These are phyloP conservation scores for Lasiodiplodia hormozganensis DNA, from an alignment of 2,329 filamentous ascomycete genomes.

Conservation along the genomic window DNA sequence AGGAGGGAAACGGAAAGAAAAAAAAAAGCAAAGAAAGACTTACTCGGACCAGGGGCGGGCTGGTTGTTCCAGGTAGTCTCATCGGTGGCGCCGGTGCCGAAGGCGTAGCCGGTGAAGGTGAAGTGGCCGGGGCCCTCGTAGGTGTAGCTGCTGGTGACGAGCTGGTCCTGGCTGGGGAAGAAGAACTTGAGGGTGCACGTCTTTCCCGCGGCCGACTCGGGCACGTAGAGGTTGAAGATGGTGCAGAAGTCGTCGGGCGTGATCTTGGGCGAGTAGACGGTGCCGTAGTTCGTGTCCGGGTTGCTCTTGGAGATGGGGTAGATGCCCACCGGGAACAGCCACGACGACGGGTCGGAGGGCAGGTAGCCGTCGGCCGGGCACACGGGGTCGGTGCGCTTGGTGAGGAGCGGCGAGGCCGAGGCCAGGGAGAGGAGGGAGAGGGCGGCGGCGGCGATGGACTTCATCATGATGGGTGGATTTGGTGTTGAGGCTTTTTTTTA, in stretches of 20 bases:
- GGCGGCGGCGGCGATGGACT: constrained; percentile 49
- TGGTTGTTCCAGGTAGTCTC: constrained; percentile 35
- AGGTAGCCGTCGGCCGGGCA: constrained; percentile 33
- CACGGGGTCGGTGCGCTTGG: constrained; percentile 15
- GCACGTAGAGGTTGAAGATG: constrained; percentile 35
- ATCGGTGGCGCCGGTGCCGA: constrained; percentile 32
- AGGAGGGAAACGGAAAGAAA: too few relatives aligned
- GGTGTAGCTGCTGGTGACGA: constrained; percentile 30
- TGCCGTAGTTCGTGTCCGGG: constrained; percentile 33
- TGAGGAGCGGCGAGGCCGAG: constrained; percentile 28
- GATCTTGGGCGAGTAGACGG: constrained; percentile 31
- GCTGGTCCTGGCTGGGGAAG: constrained; percentile 31
- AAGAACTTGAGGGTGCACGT: constrained; percentile 34
- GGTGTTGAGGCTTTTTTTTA: neutral
- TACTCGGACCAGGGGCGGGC: constrained; percentile 33
- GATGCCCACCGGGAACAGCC: constrained; percentile 31
- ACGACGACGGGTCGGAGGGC: constrained; percentile 25
- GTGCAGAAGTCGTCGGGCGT: constrained; percentile 33
- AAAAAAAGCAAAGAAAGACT: neutral
- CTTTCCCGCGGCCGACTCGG: constrained; percentile 32
- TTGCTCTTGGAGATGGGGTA: constrained; percentile 31
- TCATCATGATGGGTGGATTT: constrained; percentile 31
- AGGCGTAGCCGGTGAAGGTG: constrained; percentile 35
- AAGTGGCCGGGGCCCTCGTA: constrained; percentile 33
- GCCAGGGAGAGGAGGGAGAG: constrained; percentile 25